phyloP scores from a whole-genome alignment of 1,139 yeast genomes.

The Candida buenavistaensis region DNA sequence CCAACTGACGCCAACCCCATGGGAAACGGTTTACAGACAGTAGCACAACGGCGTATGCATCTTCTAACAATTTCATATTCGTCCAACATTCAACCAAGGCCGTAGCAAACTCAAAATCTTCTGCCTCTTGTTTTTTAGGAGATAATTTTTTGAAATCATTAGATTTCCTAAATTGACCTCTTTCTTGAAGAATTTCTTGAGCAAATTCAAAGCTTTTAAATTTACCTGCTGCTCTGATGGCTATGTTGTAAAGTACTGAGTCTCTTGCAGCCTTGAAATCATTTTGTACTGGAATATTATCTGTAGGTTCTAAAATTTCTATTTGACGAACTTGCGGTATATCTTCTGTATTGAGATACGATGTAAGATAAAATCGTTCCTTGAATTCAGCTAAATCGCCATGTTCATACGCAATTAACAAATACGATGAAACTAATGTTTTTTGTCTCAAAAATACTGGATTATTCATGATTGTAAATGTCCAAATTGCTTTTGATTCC shows the following conservation, averaged over 20 bases:
- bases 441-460: conserved; percentile 43
- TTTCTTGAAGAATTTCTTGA: conserved; percentile 67
- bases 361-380: conserved; percentile 47
- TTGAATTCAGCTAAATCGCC: conserved; percentile 51
- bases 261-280: conserved; percentile 40
- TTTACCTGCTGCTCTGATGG: conserved; percentile 64
- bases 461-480: conserved; percentile 43
- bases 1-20: conserved; percentile 68
- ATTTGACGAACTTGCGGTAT: conserved; percentile 19
- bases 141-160: conserved; percentile 41
- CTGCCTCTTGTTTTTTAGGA: conserved; percentile 38
- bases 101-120: conserved; percentile 71
- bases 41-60: conserved; percentile 66
- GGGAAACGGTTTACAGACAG: conserved; percentile 68
- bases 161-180: conserved; percentile 72
- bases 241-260: conserved; percentile 58
- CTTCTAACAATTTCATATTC: conserved; percentile 54
- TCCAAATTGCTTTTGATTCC: conserved; percentile 81
- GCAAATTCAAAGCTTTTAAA: conserved; percentile 58
- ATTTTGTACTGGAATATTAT: no score
- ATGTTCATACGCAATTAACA: conserved; percentile 55
- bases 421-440: conserved; percentile 48
- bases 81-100: conserved; percentile 59
- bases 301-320: conserved; percentile 7
- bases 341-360: conserved; percentile 40